Evolutionary conservation across 2,329 filamentous ascomycete species (phyloP).

Genomic region (Monilinia polystroma): DNA sequence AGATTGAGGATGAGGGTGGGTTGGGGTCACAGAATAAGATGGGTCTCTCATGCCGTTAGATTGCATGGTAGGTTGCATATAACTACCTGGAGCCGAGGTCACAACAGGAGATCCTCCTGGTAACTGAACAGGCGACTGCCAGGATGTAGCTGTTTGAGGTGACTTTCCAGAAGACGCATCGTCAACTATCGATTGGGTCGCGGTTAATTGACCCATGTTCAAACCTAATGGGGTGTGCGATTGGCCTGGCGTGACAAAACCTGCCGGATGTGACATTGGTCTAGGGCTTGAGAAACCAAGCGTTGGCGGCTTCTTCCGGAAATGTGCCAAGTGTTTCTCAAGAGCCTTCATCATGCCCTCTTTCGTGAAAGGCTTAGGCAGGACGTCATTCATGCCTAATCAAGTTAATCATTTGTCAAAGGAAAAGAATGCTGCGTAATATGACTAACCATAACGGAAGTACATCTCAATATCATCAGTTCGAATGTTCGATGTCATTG

Average conservation of each 20-base stretch:
- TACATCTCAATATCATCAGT: constrained; percentile 97
- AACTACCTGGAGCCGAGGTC: constrained; percentile 31
- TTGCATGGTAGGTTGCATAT: constrained; percentile 29
- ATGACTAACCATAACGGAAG: constrained; percentile 81
- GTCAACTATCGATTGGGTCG: constrained; percentile 38
- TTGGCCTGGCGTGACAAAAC: constrained; percentile 33
- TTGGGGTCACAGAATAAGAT: constrained; percentile 37
- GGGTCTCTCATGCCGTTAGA: constrained; percentile 32
- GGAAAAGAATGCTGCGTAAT: constrained; percentile 6
- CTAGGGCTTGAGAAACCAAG: constrained; percentile 26
- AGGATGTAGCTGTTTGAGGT: constrained; percentile 36
- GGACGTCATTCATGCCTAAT: constrained; percentile 91
- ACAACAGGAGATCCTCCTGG: constrained; percentile 37
- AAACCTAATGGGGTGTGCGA: constrained; percentile 35
- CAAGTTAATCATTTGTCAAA: constrained; percentile 37
- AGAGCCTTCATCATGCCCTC: constrained; percentile 82
- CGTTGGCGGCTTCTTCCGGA: constrained; percentile 61
- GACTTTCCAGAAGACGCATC: constrained; percentile 40
- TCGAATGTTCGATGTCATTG: constrained; percentile 98
- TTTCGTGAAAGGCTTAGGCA: constrained; percentile 94
- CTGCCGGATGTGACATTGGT: constrained; percentile 34
- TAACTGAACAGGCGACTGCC: constrained; percentile 40
- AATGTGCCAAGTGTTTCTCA: constrained; percentile 81
- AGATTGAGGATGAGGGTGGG: constrained; percentile 33
- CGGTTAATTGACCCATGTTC: constrained; percentile 37